Base-by-base conservation (phyloP, 225 moss, liverwort and hornwort species). In the Pseudoscleropodium purum region DNA sequence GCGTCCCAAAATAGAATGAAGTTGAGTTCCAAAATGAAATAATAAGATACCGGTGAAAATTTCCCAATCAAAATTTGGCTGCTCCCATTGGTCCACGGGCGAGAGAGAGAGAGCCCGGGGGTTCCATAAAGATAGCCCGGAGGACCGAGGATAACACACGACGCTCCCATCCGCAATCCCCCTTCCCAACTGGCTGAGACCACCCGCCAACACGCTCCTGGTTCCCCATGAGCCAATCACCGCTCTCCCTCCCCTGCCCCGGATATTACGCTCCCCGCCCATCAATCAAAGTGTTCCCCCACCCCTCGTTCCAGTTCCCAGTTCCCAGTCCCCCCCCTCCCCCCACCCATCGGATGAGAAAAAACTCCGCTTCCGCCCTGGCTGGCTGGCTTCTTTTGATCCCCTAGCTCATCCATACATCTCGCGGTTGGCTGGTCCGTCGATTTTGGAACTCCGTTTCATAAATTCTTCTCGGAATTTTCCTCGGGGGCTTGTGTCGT, bases 101-200 rank as follows among this genome's bases (percentile, higher is more conserved):
- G 39, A 41, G 15, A 25, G 15, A 70, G 43, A 7, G 0, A 16
- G 47, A 18, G 29, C 21, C 60, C 60, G 17, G 60, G 24, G 23
- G 24, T 12, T 12, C 36, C 56, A 18, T 27, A 39, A 29, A 80
- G 59, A 80, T 60, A 80, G 80, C 60, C 8, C 19, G 41, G 19
- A 19, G 81, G 39, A 6, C 18, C 56, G 63, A 87, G 84, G 89
- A 91, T 91, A 89, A 89, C 57, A 56, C 77, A 36, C 72, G 62
- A 64, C 56, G 65, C 78, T 82, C 68, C 86, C 89, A 83, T 91
- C 91, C 89, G 63, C 70, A 83, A 86, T 69, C 86, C 30, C 49
- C 81, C 36, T 74, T 63, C 24, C 51, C 61, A 77, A 91, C 65
- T 86, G 87, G 89, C 64, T 47, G 57, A 57, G 25, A 13, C 62